These are phyloP conservation scores for Mucor lusitanicus DNA, from an alignment of 371 early-diverging fungal genomes.

Conservation along the genomic window DNA sequence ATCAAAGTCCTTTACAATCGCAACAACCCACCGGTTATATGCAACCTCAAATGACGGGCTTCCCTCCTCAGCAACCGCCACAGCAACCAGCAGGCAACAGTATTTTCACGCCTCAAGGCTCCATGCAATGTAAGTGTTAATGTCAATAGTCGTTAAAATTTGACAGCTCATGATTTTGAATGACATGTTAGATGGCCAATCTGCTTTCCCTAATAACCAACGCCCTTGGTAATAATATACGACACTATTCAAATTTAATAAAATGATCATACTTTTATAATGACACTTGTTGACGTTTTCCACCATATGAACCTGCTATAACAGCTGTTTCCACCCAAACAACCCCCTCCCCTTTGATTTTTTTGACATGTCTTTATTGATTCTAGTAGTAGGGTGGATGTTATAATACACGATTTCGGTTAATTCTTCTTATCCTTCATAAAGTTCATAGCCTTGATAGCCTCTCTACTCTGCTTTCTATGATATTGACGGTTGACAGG, in stretches of 20 bases:
- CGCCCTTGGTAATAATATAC: slow-evolving; percentile 23
- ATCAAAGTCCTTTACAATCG: slow-evolving; percentile 35
- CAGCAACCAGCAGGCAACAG: slow-evolving; percentile 18
- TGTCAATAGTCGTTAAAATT: background rate
- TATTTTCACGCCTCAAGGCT: slow-evolving; percentile 35
- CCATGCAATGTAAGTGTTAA: slow-evolving; percentile 32
- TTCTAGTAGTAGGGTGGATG: background rate
- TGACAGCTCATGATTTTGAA: background rate
- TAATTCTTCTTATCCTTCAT: slow-evolving; percentile 80
- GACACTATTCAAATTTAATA: background rate
- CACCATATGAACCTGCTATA: too few species aligned
- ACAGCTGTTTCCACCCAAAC: too few species aligned
- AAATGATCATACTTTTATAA: background rate
- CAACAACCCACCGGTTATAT: slow-evolving; percentile 27
- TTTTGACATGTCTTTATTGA: background rate
- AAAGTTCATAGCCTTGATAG: slow-evolving; percentile 75
- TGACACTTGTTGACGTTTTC: too few species aligned
- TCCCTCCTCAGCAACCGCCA: slow-evolving; percentile 5
- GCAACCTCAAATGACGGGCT: slow-evolving; percentile 29
- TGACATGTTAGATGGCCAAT: slow-evolving; percentile 3
- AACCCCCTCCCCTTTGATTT: background rate
- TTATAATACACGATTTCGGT: slow-evolving; percentile 5
- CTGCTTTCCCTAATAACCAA: slow-evolving; percentile 25
- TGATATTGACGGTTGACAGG: slow-evolving; percentile 63
- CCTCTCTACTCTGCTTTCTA: slow-evolving; percentile 65